phyloP scores from a whole-genome alignment of 1,139 yeast species.

The Taiozyma sp. region DNA sequence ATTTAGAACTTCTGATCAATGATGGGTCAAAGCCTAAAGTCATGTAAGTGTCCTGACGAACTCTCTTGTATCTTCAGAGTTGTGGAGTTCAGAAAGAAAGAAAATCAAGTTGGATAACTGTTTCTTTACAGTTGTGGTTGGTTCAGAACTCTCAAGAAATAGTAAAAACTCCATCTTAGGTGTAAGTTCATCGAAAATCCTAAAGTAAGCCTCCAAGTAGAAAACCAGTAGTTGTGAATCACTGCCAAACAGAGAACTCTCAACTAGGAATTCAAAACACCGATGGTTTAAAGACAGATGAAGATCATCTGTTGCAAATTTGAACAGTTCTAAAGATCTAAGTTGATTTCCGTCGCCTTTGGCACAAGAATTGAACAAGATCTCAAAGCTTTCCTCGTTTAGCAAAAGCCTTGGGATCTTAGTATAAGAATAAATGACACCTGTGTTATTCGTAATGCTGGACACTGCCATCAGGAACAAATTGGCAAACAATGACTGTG shows the following conservation, averaged over 20 bases:
- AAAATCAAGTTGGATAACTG: not conserved
- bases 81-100: not conserved
- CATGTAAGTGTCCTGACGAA: not conserved
- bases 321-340: conserved; percentile 9
- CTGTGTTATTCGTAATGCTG: conserved; percentile 12
- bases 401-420: conserved; percentile 3
- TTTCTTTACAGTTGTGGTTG: not conserved
- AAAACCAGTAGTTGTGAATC: not conserved
- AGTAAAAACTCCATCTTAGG: not conserved
- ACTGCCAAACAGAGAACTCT: not conserved
- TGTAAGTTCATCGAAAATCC: not conserved
- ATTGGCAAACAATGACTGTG: conserved; percentile 9
- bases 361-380: conserved; percentile 12
- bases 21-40: not conserved
- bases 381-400: conserved; percentile 6
- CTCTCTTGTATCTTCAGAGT: not conserved
- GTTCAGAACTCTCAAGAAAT: not conserved
- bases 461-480: conserved; percentile 9
- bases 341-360: conserved; percentile 11
- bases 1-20: not conserved
- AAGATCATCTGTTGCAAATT: not conserved
- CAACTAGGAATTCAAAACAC: not conserved
- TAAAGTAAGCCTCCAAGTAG: not conserved
- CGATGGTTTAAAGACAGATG: not conserved
- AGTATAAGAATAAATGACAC: conserved; percentile 13